A percentile compares a stretch with the other conserved stretches of the same genome.
Evolutionary conservation across 2,329 filamentous ascomycete species (phyloP).

Genomic region (Verruconis gallopava): DNA sequence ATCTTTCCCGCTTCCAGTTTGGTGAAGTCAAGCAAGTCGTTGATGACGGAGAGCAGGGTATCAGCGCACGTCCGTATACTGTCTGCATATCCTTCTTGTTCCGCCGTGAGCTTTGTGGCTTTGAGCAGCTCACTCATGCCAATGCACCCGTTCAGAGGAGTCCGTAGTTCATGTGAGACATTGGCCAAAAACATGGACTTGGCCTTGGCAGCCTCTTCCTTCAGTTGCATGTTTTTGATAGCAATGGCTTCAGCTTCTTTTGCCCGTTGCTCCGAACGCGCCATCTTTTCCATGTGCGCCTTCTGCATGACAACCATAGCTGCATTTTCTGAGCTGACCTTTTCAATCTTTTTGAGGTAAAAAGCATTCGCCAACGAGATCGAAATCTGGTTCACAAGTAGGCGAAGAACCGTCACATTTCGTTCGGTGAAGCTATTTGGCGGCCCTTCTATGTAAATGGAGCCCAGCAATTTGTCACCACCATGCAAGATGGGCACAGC

Average conservation of each 20-base stretch:
- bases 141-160: conserved; percentile 41
- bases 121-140: conserved; percentile 50
- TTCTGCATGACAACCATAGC: conserved; percentile 70
- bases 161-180: conserved; percentile 45
- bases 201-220: conserved; percentile 70
- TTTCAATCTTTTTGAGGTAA: conserved; percentile 56
- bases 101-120: conserved; percentile 39
- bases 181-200: conserved; percentile 62
- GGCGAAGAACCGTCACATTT: conserved; percentile 39
- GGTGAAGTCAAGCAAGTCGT: conserved; percentile 39
- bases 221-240: conserved; percentile 65
- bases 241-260: conserved; percentile 65
- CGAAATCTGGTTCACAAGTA: conserved; percentile 64
- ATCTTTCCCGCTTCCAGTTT: conserved; percentile 42
- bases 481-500: conserved; percentile 69
- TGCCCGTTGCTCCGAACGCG: conserved; percentile 61
- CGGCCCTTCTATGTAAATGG: conserved; percentile 62
- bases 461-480: conserved; percentile 55
- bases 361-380: conserved; percentile 53
- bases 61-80: conserved; percentile 52
- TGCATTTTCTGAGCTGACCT: conserved; percentile 64
- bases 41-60: conserved; percentile 39
- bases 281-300: conserved; percentile 56
- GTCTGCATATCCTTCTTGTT: conserved; percentile 50
- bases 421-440: conserved; percentile 67